phyloP scores from a whole-genome alignment of 345 rosid species.

The Eucalyptus caleyi region DNA sequence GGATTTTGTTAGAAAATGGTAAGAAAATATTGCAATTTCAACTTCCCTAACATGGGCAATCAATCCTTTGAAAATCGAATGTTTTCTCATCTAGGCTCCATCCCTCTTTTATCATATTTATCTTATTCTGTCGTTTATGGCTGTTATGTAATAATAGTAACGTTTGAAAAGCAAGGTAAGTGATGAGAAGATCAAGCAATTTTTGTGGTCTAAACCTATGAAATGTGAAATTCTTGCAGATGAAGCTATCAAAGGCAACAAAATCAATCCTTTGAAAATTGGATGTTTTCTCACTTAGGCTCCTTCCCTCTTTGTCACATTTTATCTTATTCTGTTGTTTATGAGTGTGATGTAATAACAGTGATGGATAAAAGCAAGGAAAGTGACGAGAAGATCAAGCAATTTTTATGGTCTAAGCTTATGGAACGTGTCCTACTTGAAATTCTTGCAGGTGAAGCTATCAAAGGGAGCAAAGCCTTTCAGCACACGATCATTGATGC shows the following conservation, averaged over 20 bases:
- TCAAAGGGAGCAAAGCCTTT: background rate
- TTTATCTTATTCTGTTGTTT: too few species aligned
- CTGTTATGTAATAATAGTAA: background rate
- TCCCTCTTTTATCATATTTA: fast-evolving
- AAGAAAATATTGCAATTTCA: background rate
- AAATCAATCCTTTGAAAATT: too few species aligned
- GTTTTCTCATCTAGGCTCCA: background rate
- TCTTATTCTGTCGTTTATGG: background rate
- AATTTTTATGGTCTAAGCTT: too few species aligned
- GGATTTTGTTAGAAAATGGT: background rate
- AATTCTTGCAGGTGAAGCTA: background rate
- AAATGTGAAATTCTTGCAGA: background rate
- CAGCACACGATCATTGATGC: background rate
- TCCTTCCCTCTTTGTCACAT: too few species aligned
- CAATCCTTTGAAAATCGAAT: background rate
- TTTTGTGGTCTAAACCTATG: background rate
- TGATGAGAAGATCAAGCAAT: background rate
- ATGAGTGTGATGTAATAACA: too few species aligned
- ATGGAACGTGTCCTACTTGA: background rate
- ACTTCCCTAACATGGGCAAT: background rate
- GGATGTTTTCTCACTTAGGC: too few species aligned
- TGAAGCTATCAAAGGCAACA: background rate
- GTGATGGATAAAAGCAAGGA: too few species aligned
- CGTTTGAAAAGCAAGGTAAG: background rate
- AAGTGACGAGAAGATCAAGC: too few species aligned